A percentile compares a stretch with the other conserved stretches of the same genome.
Evolutionary conservation across 768 basidiomycete species (phyloP).

Genomic region (Candolleomyces efflorescens): DNA sequence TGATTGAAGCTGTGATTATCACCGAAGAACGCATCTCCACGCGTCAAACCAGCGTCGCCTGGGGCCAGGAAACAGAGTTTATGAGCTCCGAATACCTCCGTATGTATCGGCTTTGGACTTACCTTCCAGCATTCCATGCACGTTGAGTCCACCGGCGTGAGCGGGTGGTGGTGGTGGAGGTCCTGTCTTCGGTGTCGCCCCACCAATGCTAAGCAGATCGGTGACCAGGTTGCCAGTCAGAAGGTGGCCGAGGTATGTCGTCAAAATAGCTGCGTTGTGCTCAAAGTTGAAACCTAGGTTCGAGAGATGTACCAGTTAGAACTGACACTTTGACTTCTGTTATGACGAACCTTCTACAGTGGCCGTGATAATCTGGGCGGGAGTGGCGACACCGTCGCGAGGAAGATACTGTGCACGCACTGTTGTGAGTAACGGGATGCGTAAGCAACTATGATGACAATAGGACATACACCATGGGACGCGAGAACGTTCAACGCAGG

Average conservation of each 20-base stretch:
- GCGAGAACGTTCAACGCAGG: slow-evolving; percentile 8
- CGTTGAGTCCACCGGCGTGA: too few relatives aligned
- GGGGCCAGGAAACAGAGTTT: too few relatives aligned
- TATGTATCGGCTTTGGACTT: too few relatives aligned
- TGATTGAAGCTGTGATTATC: too few relatives aligned
- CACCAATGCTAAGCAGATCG: slow-evolving; percentile 15
- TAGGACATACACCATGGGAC: slow-evolving; percentile 17
- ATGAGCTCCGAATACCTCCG: too few relatives aligned
- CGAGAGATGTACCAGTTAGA: too few relatives aligned
- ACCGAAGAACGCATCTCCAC: too few relatives aligned
- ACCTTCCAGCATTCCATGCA: too few relatives aligned
- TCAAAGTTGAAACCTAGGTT: slow-evolving; percentile 15
- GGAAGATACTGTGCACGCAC: slow-evolving; percentile 12
- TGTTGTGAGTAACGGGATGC: background rate
- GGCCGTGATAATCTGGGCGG: slow-evolving; percentile 10
- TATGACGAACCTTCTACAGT: slow-evolving; percentile 14
- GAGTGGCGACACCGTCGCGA: slow-evolving; percentile 12
- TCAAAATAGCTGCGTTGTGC: slow-evolving; percentile 8
- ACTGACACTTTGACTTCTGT: too few relatives aligned
- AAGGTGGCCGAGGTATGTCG: slow-evolving; percentile 13
- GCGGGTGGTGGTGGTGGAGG: slow-evolving; percentile 6
- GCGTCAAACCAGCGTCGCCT: too few relatives aligned
- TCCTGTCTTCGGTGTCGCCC: slow-evolving; percentile 13
- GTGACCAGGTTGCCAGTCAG: slow-evolving; percentile 16
- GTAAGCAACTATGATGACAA: background rate